Conservation (phyloP, 306 rosid genomes). For the Vigna nakashimae region DNA sequence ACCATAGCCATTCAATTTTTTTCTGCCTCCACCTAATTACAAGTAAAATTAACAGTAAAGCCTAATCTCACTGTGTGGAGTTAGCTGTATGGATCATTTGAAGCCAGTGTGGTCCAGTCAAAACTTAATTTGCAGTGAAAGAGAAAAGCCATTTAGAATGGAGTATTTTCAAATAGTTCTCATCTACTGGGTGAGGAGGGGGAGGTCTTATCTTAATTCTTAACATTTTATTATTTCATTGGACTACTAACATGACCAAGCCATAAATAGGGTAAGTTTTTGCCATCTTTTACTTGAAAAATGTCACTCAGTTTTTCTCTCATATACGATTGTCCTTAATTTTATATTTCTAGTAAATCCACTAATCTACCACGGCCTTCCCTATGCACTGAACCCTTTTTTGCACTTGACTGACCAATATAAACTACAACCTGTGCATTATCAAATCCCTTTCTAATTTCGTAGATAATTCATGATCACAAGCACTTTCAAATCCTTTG, state of each 20-base stretch:
- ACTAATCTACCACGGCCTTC: slow-evolving; percentile 23
- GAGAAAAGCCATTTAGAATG: slow-evolving; percentile 16
- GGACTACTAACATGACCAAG: slow-evolving; percentile 18
- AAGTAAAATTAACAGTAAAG: background rate
- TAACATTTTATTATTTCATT: background rate
- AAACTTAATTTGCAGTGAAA: background rate
- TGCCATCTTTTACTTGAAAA: background rate
- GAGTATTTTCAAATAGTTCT: background rate
- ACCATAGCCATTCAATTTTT: slow-evolving; percentile 11
- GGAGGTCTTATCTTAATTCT: background rate
- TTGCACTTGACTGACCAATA: too few relatives aligned
- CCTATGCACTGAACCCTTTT: background rate
- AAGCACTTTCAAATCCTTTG: slow-evolving; percentile 32
- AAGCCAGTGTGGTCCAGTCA: background rate
- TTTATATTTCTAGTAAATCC: background rate
- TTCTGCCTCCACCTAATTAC: slow-evolving; percentile 11
- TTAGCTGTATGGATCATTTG: background rate
- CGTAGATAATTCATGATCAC: background rate
- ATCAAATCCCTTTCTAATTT: background rate
- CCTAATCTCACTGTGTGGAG: background rate
- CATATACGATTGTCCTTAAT: background rate
- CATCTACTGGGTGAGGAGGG: background rate
- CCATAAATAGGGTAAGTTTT: background rate
- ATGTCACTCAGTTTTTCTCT: background rate
- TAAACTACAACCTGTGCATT: background rate